phyloP scores from a whole-genome alignment of 108 stramenopile genomes.

The Cyclotella kingstonii region DNA sequence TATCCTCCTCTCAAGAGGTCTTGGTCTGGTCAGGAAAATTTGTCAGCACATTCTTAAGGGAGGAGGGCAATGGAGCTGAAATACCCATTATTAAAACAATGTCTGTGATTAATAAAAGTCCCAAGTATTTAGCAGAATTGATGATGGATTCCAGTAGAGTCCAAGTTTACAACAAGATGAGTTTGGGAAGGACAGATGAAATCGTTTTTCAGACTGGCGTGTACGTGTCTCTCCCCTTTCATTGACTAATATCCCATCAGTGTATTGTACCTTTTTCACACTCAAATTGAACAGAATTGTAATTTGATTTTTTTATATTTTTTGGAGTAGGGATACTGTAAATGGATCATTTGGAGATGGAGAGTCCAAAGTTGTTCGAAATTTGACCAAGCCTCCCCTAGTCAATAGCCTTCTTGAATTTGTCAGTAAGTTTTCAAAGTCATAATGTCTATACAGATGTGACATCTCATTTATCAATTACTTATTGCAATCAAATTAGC shows the following conservation, averaged over 20 bases:
- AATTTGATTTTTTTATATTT: not conserved
- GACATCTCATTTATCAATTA: not conserved
- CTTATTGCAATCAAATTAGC: conserved; percentile 16
- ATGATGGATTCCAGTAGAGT: conserved; percentile 79
- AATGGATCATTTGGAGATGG: conserved; percentile 49
- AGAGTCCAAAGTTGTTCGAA: conserved; percentile 78
- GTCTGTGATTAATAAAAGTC: conserved; percentile 61
- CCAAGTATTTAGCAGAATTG: conserved; percentile 68
- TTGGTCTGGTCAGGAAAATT: conserved; percentile 70
- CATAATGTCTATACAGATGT: not conserved
- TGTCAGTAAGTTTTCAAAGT: conserved; percentile 37
- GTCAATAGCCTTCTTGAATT: conserved; percentile 59
- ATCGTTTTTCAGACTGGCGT: conserved; percentile 39
- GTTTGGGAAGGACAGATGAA: conserved; percentile 75
- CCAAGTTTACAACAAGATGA: conserved; percentile 79
- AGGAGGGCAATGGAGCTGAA: conserved; percentile 57
- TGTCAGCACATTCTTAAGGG: conserved; percentile 1
- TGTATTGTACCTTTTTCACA: no score
- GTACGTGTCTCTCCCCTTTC: conserved; percentile 2
- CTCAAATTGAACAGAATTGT: no score
- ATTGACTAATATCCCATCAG: not conserved
- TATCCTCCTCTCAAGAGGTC: conserved; percentile 42
- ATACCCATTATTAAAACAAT: conserved; percentile 74
- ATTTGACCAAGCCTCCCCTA: conserved; percentile 70
- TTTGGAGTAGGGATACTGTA: conserved; percentile 18